These are phyloP conservation scores for Pseudodiploospora longispora DNA, from an alignment of 2,329 filamentous ascomycete species.

Conservation along the genomic window DNA sequence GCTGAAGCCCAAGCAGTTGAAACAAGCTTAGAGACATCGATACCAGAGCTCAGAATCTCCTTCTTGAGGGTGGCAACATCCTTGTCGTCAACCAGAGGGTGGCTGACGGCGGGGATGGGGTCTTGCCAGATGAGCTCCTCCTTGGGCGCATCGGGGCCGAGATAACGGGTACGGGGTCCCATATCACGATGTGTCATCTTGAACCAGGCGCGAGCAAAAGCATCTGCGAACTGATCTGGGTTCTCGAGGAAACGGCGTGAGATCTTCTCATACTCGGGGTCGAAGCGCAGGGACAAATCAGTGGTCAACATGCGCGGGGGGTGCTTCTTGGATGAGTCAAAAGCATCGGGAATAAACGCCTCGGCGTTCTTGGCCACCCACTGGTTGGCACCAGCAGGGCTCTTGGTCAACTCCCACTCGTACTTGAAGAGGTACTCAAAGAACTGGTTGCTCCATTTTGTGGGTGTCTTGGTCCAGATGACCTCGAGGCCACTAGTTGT, in stretches of 20 bases:
- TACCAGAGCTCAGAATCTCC: slow-evolving; percentile 54
- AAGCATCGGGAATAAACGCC: slow-evolving; percentile 62
- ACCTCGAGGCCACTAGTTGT: slow-evolving; percentile 70
- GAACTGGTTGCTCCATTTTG: slow-evolving; percentile 68
- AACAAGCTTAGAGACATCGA: slow-evolving; percentile 54
- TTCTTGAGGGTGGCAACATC: slow-evolving; percentile 62
- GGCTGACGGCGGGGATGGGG: slow-evolving; percentile 52
- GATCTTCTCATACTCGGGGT: slow-evolving; percentile 69
- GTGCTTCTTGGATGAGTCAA: slow-evolving; percentile 62
- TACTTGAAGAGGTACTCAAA: slow-evolving; percentile 70
- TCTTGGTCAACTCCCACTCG: slow-evolving; percentile 71
- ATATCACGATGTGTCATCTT: slow-evolving; percentile 77
- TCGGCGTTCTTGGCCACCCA: slow-evolving; percentile 66
- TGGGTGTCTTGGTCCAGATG: slow-evolving; percentile 70
- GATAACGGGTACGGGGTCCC: slow-evolving; percentile 61
- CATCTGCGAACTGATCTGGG: slow-evolving; percentile 59
- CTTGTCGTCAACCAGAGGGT: slow-evolving; percentile 50
- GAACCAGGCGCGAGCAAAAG: slow-evolving; percentile 71
- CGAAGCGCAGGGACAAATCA: slow-evolving; percentile 64
- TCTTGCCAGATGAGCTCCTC: slow-evolving; percentile 71
- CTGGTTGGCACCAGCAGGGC: slow-evolving; percentile 67
- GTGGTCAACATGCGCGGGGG: slow-evolving; percentile 69
- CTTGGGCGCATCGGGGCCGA: slow-evolving; percentile 65
- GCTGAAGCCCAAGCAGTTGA: slow-evolving; percentile 61
- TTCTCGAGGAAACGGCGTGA: slow-evolving; percentile 60